Evolutionary conservation across 192 early-diverging fungal genomes (phyloP), one percentile per base, ranked within the genome.

Genomic region (Phlyctochytrium bullatum): DNA sequence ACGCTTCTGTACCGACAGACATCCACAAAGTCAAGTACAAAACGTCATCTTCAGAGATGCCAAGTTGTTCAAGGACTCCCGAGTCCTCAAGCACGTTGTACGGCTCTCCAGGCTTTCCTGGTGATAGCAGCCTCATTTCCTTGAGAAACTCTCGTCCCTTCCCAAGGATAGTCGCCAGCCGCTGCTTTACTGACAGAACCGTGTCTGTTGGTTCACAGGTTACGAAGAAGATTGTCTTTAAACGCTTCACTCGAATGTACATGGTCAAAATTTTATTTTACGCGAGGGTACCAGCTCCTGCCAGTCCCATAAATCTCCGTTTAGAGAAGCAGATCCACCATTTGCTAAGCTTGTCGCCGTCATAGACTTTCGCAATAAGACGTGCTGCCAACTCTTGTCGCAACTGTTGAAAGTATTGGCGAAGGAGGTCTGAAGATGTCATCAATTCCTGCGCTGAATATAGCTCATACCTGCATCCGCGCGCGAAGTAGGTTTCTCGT

Each of bases 301-400:
- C 76, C 80, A 95, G 86, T 72, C 89, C 89, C 96, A 99, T 99
- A 73, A 99, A 99, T 82, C 97, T 94, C 69, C 95, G 86, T 87
- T 97, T 99, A 72, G 93, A 88, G 85, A 99, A 99, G 73, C 91
- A 90, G 86, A 99, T 83, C 97, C 97, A 99, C 96, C 96, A 99
- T 75, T 99, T 99, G 84, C 91, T 92, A 17, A 93, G 90, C 33
- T 66, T 72, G 73, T 91, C 84, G 20, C 83, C 86, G 40, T 92
- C 92, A 80, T 92, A 99, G 23, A 97, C 80, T 36, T 82, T 81
- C 20, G 86, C 83, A 2, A 88, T 81, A 31, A 99, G 78, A 34
- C 97, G 79, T 40, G 76, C 68, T 24, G 86, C 90, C 32, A 91
- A 73, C 73, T 98, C 97, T 73, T 97, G 92, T 57, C 97, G 90